phyloP scores from a whole-genome alignment of 2,329 filamentous ascomycete species.

The Beauveria varroae region DNA sequence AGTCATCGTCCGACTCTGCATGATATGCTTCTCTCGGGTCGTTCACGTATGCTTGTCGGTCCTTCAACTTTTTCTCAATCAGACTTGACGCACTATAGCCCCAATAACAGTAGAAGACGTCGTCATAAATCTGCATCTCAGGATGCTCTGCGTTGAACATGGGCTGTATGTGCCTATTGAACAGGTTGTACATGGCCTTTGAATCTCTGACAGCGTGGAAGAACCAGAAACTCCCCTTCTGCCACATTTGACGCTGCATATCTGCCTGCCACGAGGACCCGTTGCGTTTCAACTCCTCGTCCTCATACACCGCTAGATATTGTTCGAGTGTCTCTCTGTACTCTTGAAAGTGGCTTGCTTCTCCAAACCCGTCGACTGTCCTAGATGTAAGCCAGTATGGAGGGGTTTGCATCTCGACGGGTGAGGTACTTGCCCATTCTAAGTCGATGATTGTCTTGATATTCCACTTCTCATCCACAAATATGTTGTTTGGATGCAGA shows the following conservation, averaged over 20 bases:
- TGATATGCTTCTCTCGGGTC: background rate
- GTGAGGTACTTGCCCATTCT: slow-evolving; percentile 21
- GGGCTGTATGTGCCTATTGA: slow-evolving; percentile 15
- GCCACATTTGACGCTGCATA: slow-evolving; percentile 2
- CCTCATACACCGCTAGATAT: slow-evolving; percentile 12
- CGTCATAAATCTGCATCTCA: slow-evolving; percentile 10
- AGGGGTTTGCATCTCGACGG: slow-evolving; percentile 19
- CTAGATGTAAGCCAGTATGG: slow-evolving; percentile 22
- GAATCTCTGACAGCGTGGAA: slow-evolving; percentile 15
- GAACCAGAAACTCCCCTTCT: slow-evolving; percentile 15
- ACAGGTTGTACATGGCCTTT: slow-evolving; percentile 17
- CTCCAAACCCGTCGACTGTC: slow-evolving; percentile 9
- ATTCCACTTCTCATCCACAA: slow-evolving; percentile 25
- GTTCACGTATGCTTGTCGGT: background rate
- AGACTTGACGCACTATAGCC: background rate
- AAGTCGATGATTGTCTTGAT: slow-evolving; percentile 23
- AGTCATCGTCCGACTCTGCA: background rate
- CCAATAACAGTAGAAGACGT: background rate
- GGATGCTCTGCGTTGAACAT: slow-evolving; percentile 13
- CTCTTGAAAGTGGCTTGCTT: background rate
- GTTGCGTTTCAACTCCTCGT: slow-evolving; percentile 10
- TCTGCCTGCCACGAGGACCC: background rate
- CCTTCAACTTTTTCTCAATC: background rate
- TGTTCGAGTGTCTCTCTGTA: slow-evolving; percentile 4
- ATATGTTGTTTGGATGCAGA: slow-evolving; percentile 30